Conservation (phyloP, 2,329 filamentous ascomycete genomes). For the Talaromyces sp. region DNA sequence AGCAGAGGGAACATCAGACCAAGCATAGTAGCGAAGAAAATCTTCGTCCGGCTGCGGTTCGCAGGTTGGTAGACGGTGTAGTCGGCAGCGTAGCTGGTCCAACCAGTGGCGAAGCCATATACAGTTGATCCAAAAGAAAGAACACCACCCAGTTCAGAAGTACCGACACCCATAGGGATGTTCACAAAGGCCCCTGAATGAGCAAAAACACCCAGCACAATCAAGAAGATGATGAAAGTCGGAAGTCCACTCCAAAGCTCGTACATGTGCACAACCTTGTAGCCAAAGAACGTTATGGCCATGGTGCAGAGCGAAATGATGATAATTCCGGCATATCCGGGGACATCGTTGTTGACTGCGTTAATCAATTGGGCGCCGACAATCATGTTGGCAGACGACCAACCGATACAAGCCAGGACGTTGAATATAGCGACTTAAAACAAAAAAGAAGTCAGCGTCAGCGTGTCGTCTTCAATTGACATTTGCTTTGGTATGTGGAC, state of each 20-base stretch:
- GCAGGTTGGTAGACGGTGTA: slow-evolving; percentile 75
- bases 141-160: slow-evolving; percentile 54
- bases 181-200: slow-evolving; percentile 61
- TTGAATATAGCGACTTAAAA: slow-evolving; percentile 63
- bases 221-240: slow-evolving; percentile 65
- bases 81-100: slow-evolving; percentile 70
- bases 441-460: neutral
- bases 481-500: slow-evolving; percentile 17
- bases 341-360: slow-evolving; percentile 64
- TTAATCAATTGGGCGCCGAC: slow-evolving; percentile 73
- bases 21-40: slow-evolving; percentile 64
- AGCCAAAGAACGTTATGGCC: slow-evolving; percentile 66
- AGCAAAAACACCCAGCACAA: slow-evolving; percentile 63
- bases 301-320: slow-evolving; percentile 66
- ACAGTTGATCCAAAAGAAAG: slow-evolving; percentile 64
- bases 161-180: slow-evolving; percentile 56
- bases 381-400: slow-evolving; percentile 72
- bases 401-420: slow-evolving; percentile 65
- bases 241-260: slow-evolving; percentile 73
- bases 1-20: slow-evolving; percentile 67
- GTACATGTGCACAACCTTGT: slow-evolving; percentile 71
- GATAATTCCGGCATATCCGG: slow-evolving; percentile 68
- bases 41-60: slow-evolving; percentile 51
- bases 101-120: slow-evolving; percentile 65
- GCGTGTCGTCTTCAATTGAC: neutral